phyloP scores from a whole-genome alignment of 2,329 filamentous ascomycete genomes.

The Coleophoma crateriformis region DNA sequence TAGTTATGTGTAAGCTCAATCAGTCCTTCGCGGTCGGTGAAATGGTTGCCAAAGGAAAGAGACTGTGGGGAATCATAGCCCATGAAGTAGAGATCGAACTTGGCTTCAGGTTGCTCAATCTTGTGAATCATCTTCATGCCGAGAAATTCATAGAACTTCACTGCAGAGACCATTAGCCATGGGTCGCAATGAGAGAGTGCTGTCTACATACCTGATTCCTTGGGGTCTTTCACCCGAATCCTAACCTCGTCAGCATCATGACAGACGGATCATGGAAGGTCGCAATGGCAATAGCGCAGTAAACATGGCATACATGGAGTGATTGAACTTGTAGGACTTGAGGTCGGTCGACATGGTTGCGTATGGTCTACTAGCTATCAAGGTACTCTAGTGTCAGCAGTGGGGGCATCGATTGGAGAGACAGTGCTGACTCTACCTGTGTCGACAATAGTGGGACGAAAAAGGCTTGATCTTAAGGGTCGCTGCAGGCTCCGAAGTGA shows the following conservation, averaged over 20 bases:
- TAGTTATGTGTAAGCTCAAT: slow-evolving; percentile 83
- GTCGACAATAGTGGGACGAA: slow-evolving; percentile 10
- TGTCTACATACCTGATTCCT: slow-evolving; percentile 55
- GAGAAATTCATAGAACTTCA: slow-evolving; percentile 92
- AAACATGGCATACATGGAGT: slow-evolving; percentile 61
- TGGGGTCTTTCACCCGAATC: slow-evolving; percentile 92
- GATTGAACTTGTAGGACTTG: slow-evolving; percentile 77
- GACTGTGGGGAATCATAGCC: slow-evolving; percentile 77
- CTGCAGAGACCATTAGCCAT: slow-evolving; percentile 27
- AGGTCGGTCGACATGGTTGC: slow-evolving; percentile 57
- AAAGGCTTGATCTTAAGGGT: slow-evolving; percentile 12
- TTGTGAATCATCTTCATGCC: slow-evolving; percentile 82
- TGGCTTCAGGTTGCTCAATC: slow-evolving; percentile 76
- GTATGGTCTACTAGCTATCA: slow-evolving; percentile 21
- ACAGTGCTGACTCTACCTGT: slow-evolving; percentile 13
- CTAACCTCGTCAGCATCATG: slow-evolving; percentile 36
- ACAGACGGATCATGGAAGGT: too few species aligned
- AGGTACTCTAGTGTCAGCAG: slow-evolving; percentile 12
- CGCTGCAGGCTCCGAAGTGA: slow-evolving; percentile 13
- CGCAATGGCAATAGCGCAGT: slow-evolving; percentile 19
- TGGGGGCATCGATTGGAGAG: not conserved
- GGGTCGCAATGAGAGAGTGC: not conserved
- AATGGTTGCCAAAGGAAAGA: slow-evolving; percentile 63
- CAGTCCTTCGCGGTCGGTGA: slow-evolving; percentile 80
- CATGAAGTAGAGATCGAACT: slow-evolving; percentile 95